A percentile compares a stretch with the other conserved stretches of the same genome.
Conservation (phyloP, 352 stramenopile genomes). For the Globisporangium nodosum region DNA sequence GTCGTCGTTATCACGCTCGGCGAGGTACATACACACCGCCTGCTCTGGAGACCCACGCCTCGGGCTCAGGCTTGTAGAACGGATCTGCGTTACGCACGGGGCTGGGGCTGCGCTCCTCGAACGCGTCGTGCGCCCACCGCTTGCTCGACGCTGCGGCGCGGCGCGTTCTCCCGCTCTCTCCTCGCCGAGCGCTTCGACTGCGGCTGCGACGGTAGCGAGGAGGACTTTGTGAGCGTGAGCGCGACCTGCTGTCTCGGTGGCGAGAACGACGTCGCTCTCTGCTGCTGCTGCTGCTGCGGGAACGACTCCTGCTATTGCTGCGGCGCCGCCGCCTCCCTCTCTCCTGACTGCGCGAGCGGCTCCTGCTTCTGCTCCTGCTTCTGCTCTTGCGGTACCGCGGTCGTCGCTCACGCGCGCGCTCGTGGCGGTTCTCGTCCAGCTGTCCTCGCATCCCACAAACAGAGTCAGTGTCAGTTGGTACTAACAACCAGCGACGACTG, state of each 20-base stretch:
- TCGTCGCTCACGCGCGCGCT: constrained; percentile 2
- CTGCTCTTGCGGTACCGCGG: constrained; percentile 5
- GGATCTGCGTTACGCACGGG: constrained; percentile 51
- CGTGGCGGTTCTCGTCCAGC: constrained; percentile 37
- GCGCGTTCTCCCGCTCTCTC: constrained; percentile 3
- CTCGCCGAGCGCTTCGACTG: neutral
- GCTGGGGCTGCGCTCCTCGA: constrained; percentile 70
- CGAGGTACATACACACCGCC: constrained; percentile 74
- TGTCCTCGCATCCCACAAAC: constrained; percentile 8
- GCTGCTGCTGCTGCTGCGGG: constrained; percentile 7
- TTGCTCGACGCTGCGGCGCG: constrained; percentile 26
- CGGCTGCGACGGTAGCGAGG: constrained; percentile 11
- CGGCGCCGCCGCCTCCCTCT: constrained; percentile 18
- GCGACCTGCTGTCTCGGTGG: neutral
- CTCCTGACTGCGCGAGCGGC: constrained; percentile 12
- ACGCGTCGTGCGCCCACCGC: constrained; percentile 70
- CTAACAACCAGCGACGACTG: neutral
- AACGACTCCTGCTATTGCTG: constrained; percentile 12
- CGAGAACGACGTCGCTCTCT: constrained; percentile 3
- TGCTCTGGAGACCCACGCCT: constrained; percentile 69
- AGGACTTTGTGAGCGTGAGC: constrained; percentile 10
- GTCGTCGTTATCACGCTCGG: constrained; percentile 12
- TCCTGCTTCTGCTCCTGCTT: constrained; percentile 22
- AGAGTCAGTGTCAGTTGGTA: neutral
- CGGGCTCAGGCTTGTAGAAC: constrained; percentile 60